Percentiles rank a stretch among this genome's conserved stretches.
phyloP scores from a whole-genome alignment of 495 filamentous ascomycete genomes.

The Podospora pseudocomata region DNA sequence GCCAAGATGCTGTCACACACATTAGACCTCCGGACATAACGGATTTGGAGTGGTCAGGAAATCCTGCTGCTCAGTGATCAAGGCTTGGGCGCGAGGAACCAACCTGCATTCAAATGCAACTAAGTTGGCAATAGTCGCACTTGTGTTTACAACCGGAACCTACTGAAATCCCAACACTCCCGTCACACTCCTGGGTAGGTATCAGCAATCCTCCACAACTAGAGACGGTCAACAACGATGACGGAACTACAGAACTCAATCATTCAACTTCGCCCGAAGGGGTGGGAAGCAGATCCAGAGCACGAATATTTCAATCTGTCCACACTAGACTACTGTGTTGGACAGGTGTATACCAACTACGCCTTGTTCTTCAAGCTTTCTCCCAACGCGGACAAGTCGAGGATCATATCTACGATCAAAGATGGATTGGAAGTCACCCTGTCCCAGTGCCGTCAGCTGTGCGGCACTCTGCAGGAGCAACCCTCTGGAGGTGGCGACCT shows the following conservation, averaged over 20 bases:
- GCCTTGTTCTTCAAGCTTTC: slow-evolving; percentile 41
- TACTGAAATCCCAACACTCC: too few relatives aligned
- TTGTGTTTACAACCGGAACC: background rate
- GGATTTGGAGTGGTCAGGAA: background rate
- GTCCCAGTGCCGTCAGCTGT: slow-evolving; percentile 41
- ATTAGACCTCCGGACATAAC: background rate
- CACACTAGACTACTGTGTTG: slow-evolving; percentile 35
- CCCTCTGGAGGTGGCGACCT: slow-evolving; percentile 8
- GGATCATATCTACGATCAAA: slow-evolving; percentile 29
- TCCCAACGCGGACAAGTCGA: slow-evolving; percentile 29
- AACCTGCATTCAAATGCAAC: background rate
- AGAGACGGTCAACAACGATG: background rate
- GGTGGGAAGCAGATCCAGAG: slow-evolving; percentile 30
- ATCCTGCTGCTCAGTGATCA: background rate
- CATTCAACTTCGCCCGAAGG: slow-evolving; percentile 24
- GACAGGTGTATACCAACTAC: slow-evolving; percentile 35
- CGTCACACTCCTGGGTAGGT: too few relatives aligned
- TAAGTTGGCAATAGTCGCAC: background rate
- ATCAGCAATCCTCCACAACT: background rate
- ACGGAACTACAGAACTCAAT: background rate
- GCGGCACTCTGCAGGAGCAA: slow-evolving; percentile 43
- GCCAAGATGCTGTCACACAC: background rate
- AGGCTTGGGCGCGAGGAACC: background rate
- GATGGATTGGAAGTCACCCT: slow-evolving; percentile 41
- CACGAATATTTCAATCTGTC: slow-evolving; percentile 29